Evolutionary conservation across 192 early-diverging fungal genomes (phyloP).

Genomic region (Umbelopsis sp.): DNA sequence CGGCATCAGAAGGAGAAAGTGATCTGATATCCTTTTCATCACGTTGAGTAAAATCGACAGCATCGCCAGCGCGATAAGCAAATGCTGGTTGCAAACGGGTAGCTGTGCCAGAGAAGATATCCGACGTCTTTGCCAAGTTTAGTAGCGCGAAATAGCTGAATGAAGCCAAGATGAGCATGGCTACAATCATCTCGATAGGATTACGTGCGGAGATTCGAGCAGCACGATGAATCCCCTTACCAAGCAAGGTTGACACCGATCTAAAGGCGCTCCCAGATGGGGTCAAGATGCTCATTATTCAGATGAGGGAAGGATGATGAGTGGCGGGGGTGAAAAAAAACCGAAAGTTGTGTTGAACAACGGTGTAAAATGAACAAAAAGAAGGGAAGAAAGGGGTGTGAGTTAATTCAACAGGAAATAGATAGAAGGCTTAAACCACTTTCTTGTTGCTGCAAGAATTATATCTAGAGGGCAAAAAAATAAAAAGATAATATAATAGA

Average conservation of each 20-base stretch:
- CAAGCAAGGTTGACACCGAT: constrained; percentile 32
- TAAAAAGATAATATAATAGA: too few species aligned
- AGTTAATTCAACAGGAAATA: too few species aligned
- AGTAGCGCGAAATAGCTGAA: constrained; percentile 80
- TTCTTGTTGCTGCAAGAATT: too few species aligned
- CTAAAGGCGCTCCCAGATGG: constrained; percentile 17
- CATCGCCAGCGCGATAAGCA: constrained; percentile 40
- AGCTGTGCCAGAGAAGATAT: constrained; percentile 55
- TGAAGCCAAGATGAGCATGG: constrained; percentile 70
- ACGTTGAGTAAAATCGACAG: constrained; percentile 40
- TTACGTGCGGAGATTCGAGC: constrained; percentile 62
- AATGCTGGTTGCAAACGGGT: constrained; percentile 47
- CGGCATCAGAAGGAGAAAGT: constrained; percentile 39
- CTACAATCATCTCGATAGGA: constrained; percentile 81
- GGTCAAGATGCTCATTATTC: constrained; percentile 14
- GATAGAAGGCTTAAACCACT: too few species aligned
- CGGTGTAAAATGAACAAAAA: neutral
- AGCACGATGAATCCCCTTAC: constrained; percentile 45
- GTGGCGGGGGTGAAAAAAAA: constrained; percentile 15
- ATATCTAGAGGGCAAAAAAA: too few species aligned
- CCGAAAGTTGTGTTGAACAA: constrained; percentile 8
- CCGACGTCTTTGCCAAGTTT: constrained; percentile 68
- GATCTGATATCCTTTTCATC: constrained; percentile 47
- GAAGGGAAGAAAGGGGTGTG: too few species aligned
- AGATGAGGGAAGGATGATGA: constrained; percentile 7